Evolutionary conservation across 164 flowering plant genomes (phyloP), one percentile per base, ranked within the genome.

Genomic region (Stephania yunnanensis): DNA sequence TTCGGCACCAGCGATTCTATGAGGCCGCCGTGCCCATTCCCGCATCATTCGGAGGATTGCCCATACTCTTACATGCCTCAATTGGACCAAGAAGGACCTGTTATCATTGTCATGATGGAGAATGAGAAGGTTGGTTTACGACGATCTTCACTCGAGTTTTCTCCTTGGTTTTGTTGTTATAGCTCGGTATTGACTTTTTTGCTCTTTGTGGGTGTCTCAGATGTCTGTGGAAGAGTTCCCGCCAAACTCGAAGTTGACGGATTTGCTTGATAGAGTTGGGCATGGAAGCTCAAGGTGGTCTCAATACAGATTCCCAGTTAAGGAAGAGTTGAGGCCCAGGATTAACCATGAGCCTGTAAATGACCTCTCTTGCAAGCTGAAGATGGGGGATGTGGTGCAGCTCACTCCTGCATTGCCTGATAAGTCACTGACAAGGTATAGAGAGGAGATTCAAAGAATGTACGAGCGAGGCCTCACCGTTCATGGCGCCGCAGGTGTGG

Each of bases 181-280:
- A 15, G 20, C 10, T 48, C 2, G 71, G 46, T 15, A 72, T 17
- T 17, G 44, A 72, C 22, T 36, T 29, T 55, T 29, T 72, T 7
- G 10, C 42, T 19, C 29, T 31, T 17, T 6, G 36, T 80, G 73
- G 67, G 72, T 72, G 61, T 78, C 80, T 79, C 91, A 95, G 99
- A 95, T 93, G 99, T 90, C 97, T 13, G 97, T 95, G 70, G 92
- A 91, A 77, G 99, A 93, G 81, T 85, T 92, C 58, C 94, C 96
- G 5, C 85, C 88, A 65, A 86, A 88, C 78, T 86, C 98, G 3
- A 87, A 92, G 1, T 72, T 96, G 52, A 85, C 78, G 90, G 92
- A 93, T 81, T 74, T 93, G 68, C 71, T 93, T 75, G 90, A 84
- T 66, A 84, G 86, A 74, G 84, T 80, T 13, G 99, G 97, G 50